Evolutionary conservation across 495 filamentous ascomycete genomes (phyloP), one percentile per base, ranked within the genome.

Genomic region (Baudoinia panamericana): DNA sequence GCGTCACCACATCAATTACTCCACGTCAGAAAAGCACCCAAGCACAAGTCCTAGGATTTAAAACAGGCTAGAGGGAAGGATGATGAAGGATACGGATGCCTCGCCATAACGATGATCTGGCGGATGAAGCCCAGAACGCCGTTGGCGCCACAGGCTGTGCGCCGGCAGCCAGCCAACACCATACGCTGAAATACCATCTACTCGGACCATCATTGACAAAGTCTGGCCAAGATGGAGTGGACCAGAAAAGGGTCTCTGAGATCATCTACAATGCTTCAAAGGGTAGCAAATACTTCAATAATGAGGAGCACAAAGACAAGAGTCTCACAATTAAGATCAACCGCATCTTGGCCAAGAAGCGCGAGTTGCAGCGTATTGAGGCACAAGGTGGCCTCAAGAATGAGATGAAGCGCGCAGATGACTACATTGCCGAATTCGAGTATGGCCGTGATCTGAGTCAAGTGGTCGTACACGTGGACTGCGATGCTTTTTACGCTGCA

Each of bases 241-340:
- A 96, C 56, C 90, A 96, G 67, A 68, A 73, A 39, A 90, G 88
- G 66, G 82, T 93, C n/a, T 88, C 86, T 0, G 85, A 96, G 57
- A 76, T 99, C 43, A 99, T 99, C 36, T 95, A 93, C 62, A 83
- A 92, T 60, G 87, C 90, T 10, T 93, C 85, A 10, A 94, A 86
- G 57, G 92, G 92, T 18, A 93, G 84, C 42, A 95, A 93, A 56
- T 99, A 81, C 65, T 99, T 95, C 68, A 84, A 82, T 52, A 83
- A 86, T 50, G 92, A 96, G 54, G 82, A 93, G 56, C 66, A 61
- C 37, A 74, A 75, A 45, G 92, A 96, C 65, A 77, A 77, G 48
- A 71, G 73, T 35, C 73, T 95, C 24, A 94, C 92, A 0, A 65
- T 75, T 35, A 94, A 92, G 60, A 93, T 96, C 49, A 78, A 81